phyloP scores from a whole-genome alignment of 2,329 filamentous ascomycete genomes.

The Cercospora sp. region DNA sequence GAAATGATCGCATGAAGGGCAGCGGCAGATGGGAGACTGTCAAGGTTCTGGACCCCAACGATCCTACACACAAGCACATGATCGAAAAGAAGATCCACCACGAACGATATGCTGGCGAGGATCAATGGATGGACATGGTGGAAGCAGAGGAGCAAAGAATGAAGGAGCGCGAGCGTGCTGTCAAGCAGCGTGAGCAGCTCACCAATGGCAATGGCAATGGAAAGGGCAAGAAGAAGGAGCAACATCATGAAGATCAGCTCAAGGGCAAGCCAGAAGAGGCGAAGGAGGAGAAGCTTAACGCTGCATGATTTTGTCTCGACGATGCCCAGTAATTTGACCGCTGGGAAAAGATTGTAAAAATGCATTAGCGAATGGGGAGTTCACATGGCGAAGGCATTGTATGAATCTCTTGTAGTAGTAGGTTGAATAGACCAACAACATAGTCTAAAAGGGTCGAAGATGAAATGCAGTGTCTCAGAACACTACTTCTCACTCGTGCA shows the following conservation, averaged over 20 bases:
- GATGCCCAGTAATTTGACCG: background rate
- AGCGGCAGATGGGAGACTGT: slow-evolving; percentile 81
- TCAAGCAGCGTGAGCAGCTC: slow-evolving; percentile 31
- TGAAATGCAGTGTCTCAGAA: background rate
- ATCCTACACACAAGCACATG: slow-evolving; percentile 77
- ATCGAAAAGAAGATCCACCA: slow-evolving; percentile 87
- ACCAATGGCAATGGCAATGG: slow-evolving; percentile 22
- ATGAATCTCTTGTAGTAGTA: background rate
- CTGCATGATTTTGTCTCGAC: slow-evolving; percentile 16
- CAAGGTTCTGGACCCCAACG: slow-evolving; percentile 74
- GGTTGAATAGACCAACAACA: background rate
- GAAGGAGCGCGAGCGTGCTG: slow-evolving; percentile 51
- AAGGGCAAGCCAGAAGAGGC: slow-evolving; percentile 29
- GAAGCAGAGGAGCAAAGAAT: slow-evolving; percentile 70
- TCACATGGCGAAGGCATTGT: background rate
- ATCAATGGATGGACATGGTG: slow-evolving; percentile 93
- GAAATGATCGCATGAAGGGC: slow-evolving; percentile 72
- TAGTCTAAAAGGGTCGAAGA: background rate
- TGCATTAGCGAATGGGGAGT: background rate
- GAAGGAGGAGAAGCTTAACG: slow-evolving; percentile 28
- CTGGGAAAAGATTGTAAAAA: background rate
- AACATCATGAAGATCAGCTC: slow-evolving; percentile 16
- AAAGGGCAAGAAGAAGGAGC: slow-evolving; percentile 21
- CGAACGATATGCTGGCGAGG: slow-evolving; percentile 83
- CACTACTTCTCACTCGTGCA: too few relatives aligned